These are phyloP conservation scores for Danielia oregonensis DNA, from an alignment of 805 yeast species.

Conservation along the genomic window DNA sequence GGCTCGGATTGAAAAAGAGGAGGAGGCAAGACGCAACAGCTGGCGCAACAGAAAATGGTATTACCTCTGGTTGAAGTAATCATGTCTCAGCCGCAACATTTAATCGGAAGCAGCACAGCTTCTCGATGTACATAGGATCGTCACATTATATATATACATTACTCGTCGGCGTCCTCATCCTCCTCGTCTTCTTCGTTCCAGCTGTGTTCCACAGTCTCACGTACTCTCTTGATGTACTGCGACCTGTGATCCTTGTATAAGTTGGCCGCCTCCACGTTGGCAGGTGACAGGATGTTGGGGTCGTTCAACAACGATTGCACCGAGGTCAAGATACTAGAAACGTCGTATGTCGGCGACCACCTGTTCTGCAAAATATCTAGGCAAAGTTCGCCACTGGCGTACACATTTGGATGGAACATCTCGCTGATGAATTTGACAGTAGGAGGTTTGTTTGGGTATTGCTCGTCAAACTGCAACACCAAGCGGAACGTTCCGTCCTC, in stretches of 20 bases:
- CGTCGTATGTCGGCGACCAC: conserved; percentile 99
- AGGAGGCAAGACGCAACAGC: conserved; percentile 10
- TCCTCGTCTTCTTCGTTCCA: conserved; percentile 81
- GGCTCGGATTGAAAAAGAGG: conserved; percentile 13
- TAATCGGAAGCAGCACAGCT: not conserved
- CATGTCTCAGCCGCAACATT: not conserved
- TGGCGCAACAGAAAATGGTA: conserved; percentile 54
- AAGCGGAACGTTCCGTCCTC: conserved; percentile 96
- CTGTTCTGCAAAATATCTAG: conserved; percentile 93
- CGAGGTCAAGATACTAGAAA: conserved; percentile 89
- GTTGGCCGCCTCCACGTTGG: conserved; percentile 96
- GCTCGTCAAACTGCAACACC: conserved; percentile 87
- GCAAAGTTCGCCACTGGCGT: conserved; percentile 92
- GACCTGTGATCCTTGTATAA: conserved; percentile 91
- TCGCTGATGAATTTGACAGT: conserved; percentile 83
- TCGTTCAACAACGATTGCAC: conserved; percentile 90
- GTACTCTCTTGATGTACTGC: conserved; percentile 85
- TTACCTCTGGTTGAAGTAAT: conserved; percentile 45
- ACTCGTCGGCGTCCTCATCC: conserved; percentile 39
- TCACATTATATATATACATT: conserved; percentile 4
- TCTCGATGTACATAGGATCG: not conserved
- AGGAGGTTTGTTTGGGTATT: conserved; percentile 97
- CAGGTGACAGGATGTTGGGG: conserved; percentile 95
- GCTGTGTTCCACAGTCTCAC: conserved; percentile 91
- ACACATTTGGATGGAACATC: conserved; percentile 98